Evolutionary conservation across 176 grass and related monocot genomes (phyloP), one percentile per base, ranked within the genome.

Genomic region (Aechmea fasciata): DNA sequence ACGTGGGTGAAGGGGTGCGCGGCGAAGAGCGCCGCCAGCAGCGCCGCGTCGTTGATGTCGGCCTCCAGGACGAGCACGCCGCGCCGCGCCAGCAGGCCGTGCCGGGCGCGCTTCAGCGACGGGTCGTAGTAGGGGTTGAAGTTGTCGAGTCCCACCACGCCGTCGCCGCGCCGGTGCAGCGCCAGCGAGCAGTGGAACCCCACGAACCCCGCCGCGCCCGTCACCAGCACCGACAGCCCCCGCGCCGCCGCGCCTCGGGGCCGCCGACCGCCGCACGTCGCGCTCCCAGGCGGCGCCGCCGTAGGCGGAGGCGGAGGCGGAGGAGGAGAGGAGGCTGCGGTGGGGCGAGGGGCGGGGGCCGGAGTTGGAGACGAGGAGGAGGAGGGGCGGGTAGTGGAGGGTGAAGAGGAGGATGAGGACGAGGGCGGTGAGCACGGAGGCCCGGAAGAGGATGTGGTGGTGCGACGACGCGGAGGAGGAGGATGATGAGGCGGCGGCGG

Each of bases 91-190:
- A 97, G 84, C 3, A 92, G 68, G 20, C 11, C 3, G 79, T 97
- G 93, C 1, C 93, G 78, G 2, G 81, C 83, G 67, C 89, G 93
- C 84, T 97, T 97, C n/a, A 97, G 73, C 6, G 86, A 64, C 29
- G 93, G 84, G 57, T 92, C 89, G 65, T 97, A 97, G 87, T 97
- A 97, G 20, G 86, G 22, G 79, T 97, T 92, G 67, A 97, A 97
- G 81, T 97, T 97, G 82, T 92, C 93, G 28, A 97, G 78, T 1
- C 89, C 93, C 3, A 97, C 24, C 3, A 97, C 93, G 24, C 93
- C 93, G 75, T 97, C 89, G 3, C 93, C 89, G 11, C 86, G 89
- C 63, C 83, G 75, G 51, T 73, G 77, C 29, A 97, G 75, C 1
- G 93, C 86, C 3, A 92, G 84, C 11, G 93, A 87, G 79, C 93